Base-by-base conservation (phyloP, 305 asterid genomes). In the Euphrasia arctica region DNA sequence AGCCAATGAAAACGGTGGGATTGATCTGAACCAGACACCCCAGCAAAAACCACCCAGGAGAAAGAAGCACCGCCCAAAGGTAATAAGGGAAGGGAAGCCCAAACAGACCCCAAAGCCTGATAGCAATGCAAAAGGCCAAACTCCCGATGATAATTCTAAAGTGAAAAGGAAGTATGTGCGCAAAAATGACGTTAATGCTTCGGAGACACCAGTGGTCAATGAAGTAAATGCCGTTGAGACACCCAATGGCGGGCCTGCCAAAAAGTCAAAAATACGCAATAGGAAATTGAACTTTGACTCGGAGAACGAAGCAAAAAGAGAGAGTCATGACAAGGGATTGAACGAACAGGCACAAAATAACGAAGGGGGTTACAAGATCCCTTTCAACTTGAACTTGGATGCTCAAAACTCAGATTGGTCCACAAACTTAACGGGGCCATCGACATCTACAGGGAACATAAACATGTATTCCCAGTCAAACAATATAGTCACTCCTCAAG, bases 61-160 rank as follows among this genome's bases (percentile, higher is more conserved):
- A 74, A 81, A 77, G 65, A 92, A 92, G 76, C 93, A 85, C 78
- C 76, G 94, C 56, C 97, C 98, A 2, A 92, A 92, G 78, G 98
- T 92, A 39, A 78, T 91, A 5, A 77, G 70, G 54, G 97, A 89
- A 84, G 87, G 87, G 73, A 80, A 92, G 76, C 78, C 84, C 64
- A 92, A 82, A 72, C 77, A 82, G 74, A 66, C 79, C 13, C 88
- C 86, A 2, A 89, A 79, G 75, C 64, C 87, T 72, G 72, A 82
- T 49, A 55, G 80, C 54, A 75, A 39, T 2, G 43, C 43, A 39
- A 39, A 39, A 39, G 43, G 43, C 43, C 43, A 39, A 39, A 39
- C 43, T 39, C 43, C 83, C 5, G 63, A 56, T 60, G 86, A 78
- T 75, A 78, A 54, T 9, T 67, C 79, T 62, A 60, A 78, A 29